Evolutionary conservation across 768 basidiomycete species (phyloP).

Genomic region (Asterophora lycoperdoides): DNA sequence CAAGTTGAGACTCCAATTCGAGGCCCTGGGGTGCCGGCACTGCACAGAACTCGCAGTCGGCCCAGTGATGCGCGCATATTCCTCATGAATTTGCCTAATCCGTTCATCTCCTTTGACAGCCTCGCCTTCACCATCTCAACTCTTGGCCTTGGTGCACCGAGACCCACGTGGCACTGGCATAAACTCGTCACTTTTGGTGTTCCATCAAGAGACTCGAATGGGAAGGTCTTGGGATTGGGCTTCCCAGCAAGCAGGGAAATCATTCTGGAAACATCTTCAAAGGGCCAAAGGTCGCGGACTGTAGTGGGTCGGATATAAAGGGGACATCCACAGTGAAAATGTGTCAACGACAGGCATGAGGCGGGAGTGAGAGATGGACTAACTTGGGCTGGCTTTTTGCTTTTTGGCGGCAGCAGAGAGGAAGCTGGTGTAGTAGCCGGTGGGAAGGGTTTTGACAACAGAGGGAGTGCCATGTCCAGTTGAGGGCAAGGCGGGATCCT

Average conservation of each 20-base stretch:
- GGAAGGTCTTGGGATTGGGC: conserved; percentile 83
- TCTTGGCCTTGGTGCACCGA: conserved; percentile 29
- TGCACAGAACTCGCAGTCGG: conserved; percentile 34
- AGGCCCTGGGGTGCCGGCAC: conserved; percentile 26
- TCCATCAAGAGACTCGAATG: conserved; percentile 62
- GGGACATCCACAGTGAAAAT: neutral
- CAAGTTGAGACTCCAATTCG: conserved; percentile 15
- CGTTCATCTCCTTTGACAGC: conserved; percentile 19
- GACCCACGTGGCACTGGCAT: conserved; percentile 40
- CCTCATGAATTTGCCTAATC: conserved; percentile 32
- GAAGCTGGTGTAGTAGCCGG: conserved; percentile 51
- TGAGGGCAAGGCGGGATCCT: neutral
- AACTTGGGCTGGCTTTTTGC: conserved; percentile 60
- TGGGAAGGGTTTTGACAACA: conserved; percentile 36
- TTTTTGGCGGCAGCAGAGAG: conserved; percentile 60
- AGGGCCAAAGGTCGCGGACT: conserved; percentile 66
- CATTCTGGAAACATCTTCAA: conserved; percentile 72
- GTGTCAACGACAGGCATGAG: conserved; percentile 1
- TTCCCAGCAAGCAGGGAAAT: conserved; percentile 86
- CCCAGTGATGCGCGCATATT: conserved; percentile 28
- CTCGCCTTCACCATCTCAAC: conserved; percentile 13
- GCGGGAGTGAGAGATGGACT: conserved; percentile 18
- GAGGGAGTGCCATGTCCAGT: neutral
- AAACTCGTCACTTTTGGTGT: conserved; percentile 54
- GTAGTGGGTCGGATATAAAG: neutral